Percentiles rank a stretch among this genome's conserved stretches.
phyloP scores from a whole-genome alignment of 1,139 yeast genomes.

The Pichia sp. region DNA sequence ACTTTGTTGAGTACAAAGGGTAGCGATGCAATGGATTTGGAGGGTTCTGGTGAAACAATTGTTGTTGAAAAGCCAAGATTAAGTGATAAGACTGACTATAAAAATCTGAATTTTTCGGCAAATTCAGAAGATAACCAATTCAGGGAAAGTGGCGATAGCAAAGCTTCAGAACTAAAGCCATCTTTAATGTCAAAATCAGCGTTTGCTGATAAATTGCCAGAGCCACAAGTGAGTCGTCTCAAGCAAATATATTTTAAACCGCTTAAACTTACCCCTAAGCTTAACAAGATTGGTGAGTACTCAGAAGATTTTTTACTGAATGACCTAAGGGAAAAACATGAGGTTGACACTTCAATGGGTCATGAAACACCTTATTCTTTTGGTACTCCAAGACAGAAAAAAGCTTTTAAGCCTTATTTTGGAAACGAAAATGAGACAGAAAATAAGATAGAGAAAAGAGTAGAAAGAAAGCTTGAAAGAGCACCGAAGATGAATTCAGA shows the following conservation, averaged over 20 bases:
- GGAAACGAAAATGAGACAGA: not conserved
- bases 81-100: not conserved
- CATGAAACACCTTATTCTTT: not conserved
- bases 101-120: not conserved
- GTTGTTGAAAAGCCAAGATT: not conserved
- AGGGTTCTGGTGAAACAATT: not conserved
- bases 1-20: not conserved
- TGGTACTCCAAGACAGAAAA: not conserved
- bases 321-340: not conserved
- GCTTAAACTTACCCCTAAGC: not conserved
- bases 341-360: slow-evolving; percentile 1
- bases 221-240: not conserved
- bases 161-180: not conserved
- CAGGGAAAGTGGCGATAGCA: not conserved
- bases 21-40: not conserved
- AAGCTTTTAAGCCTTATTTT: not conserved
- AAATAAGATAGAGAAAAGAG: not conserved
- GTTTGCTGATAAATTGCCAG: not conserved
- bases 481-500: not conserved
- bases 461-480: not conserved
- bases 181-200: not conserved
- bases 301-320: not conserved
- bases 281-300: not conserved
- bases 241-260: not conserved
- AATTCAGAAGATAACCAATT: not conserved